Conservation (phyloP, 768 basidiomycete species). For the Holtermanniella nyarrowii region DNA sequence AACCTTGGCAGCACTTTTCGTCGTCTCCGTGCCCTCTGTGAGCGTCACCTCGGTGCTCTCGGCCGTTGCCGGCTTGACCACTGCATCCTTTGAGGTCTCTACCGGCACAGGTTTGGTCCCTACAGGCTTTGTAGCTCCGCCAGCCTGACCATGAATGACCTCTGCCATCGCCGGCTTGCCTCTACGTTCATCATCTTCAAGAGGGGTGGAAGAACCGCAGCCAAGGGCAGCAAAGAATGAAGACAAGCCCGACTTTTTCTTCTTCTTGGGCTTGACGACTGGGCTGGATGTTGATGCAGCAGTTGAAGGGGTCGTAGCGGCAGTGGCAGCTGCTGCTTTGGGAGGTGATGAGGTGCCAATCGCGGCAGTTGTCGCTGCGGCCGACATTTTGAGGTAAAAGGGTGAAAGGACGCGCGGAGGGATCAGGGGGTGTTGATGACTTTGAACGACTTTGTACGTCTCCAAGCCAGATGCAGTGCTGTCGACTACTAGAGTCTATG, state of each 20-base stretch:
- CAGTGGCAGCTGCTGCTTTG: not conserved
- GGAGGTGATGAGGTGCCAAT: not conserved
- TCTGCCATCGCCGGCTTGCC: conserved; percentile 2
- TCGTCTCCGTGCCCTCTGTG: not conserved
- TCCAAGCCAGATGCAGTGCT: not conserved
- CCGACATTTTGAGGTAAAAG: conserved; percentile 1
- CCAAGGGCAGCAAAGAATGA: conserved; percentile 28
- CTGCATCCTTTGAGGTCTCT: not conserved
- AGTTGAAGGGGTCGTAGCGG: not conserved
- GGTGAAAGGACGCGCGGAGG: not conserved
- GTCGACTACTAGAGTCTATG: too few relatives aligned
- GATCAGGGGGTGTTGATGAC: not conserved
- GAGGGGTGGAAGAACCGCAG: conserved; percentile 30
- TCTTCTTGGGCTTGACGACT: conserved; percentile 24
- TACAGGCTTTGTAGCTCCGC: not conserved
- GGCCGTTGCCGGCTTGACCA: not conserved
- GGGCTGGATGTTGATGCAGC: conserved; percentile 2
- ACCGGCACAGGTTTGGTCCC: not conserved
- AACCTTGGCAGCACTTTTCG: not conserved
- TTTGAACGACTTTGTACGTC: not conserved
- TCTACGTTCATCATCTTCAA: conserved; percentile 21
- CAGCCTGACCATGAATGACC: not conserved
- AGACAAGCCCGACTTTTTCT: conserved; percentile 25
- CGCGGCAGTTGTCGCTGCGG: not conserved
- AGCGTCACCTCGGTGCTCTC: conserved; percentile 11